Evolutionary conservation across 1,284 basidiomycete species (phyloP).

Genomic region (Cryptococcus sp.): DNA sequence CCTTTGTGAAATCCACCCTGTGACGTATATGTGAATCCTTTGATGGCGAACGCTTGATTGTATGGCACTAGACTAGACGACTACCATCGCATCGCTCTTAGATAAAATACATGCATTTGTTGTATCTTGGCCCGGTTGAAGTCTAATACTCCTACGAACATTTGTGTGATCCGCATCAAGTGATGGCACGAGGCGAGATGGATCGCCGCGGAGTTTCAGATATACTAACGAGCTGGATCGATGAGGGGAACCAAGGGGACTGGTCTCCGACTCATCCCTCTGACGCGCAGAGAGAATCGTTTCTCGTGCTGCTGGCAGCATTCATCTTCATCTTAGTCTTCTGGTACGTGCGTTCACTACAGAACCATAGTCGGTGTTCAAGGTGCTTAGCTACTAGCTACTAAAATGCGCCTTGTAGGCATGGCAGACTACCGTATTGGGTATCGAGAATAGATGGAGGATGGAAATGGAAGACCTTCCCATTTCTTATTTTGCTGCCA

Average conservation of each 20-base stretch:
- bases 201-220: conserved; percentile 9
- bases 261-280: conserved; percentile 23
- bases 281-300: conserved; percentile 29
- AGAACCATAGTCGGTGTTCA: too few relatives aligned
- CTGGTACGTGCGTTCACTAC: conserved; percentile 21
- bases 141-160: not conserved
- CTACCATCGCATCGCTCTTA: too few relatives aligned
- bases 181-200: not conserved
- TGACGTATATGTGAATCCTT: not conserved
- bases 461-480: conserved; percentile 7
- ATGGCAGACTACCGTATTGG: conserved; percentile 18
- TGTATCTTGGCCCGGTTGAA: too few relatives aligned
- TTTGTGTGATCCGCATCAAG: not conserved
- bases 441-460: not conserved
- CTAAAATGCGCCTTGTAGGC: conserved; percentile 1
- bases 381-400: too few relatives aligned
- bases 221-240: conserved; percentile 16
- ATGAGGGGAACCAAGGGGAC: conserved; percentile 10
- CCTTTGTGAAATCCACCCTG: not conserved
- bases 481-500: conserved; percentile 24
- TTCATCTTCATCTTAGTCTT: conserved; percentile 21
- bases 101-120: too few relatives aligned
- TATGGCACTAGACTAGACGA: too few relatives aligned
- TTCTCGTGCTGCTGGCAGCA: conserved; percentile 17
- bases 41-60: too few relatives aligned